Evolutionary conservation across 805 yeast genomes (phyloP).

Genomic region (Saccharomycopsis sp.): DNA sequence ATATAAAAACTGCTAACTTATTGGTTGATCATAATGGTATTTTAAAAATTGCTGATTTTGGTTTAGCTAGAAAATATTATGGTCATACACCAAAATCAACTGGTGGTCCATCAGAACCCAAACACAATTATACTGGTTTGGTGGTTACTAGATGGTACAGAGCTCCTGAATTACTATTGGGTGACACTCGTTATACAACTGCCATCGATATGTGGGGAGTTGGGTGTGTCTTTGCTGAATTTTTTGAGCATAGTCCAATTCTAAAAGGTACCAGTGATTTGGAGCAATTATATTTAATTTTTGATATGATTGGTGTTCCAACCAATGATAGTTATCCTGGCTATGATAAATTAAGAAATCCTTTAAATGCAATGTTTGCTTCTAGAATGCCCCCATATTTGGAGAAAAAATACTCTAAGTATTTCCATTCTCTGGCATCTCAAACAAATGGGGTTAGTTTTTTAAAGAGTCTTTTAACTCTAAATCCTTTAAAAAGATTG

Average conservation of each 20-base stretch:
- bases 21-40: slow-evolving; percentile 67
- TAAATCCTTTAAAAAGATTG: slow-evolving; percentile 64
- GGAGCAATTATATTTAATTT: slow-evolving; percentile 78
- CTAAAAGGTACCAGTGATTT: slow-evolving; percentile 77
- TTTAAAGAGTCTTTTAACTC: slow-evolving; percentile 46
- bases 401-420: too few relatives aligned
- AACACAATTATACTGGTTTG: slow-evolving; percentile 39
- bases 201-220: slow-evolving; percentile 98
- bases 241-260: slow-evolving; percentile 73
- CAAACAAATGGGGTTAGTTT: slow-evolving; percentile 36
- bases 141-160: slow-evolving; percentile 98
- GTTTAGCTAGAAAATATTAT: slow-evolving; percentile 70
- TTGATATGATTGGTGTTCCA: slow-evolving; percentile 78
- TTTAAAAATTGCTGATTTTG: slow-evolving; percentile 91
- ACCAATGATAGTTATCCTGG: slow-evolving; percentile 23
- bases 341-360: slow-evolving; percentile 45
- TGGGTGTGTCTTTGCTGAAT: slow-evolving; percentile 92
- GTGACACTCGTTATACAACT: slow-evolving; percentile 80
- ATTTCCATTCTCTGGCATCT: too few relatives aligned
- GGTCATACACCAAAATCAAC: slow-evolving; percentile 47
- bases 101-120: slow-evolving; percentile 17
- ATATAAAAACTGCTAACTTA: slow-evolving; percentile 90
- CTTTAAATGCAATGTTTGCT: too few relatives aligned
- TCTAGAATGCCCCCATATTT: too few relatives aligned
- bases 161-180: slow-evolving; percentile 89